Conservation (phyloP, 352 stramenopile genomes). For the Phytophthora sansomeana region DNA sequence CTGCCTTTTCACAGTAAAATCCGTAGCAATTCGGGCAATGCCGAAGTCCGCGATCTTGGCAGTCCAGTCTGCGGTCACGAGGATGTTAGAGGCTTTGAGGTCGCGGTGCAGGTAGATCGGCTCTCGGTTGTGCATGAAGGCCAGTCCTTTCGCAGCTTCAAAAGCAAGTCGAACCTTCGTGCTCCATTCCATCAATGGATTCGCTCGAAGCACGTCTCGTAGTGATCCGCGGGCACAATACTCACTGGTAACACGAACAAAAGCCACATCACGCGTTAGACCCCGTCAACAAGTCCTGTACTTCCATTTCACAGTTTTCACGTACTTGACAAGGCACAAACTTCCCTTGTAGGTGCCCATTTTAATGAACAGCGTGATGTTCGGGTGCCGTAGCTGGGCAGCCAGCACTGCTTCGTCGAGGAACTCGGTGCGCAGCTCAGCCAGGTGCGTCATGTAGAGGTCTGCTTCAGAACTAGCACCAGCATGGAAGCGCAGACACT, state of each 20-base stretch:
- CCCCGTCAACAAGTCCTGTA: neutral
- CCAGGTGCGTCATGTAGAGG: slow-evolving; percentile 75
- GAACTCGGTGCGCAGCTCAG: slow-evolving; percentile 67
- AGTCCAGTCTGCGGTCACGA: slow-evolving; percentile 78
- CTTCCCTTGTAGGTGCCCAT: slow-evolving; percentile 68
- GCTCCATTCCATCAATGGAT: slow-evolving; percentile 71
- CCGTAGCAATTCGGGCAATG: slow-evolving; percentile 76
- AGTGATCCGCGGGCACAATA: slow-evolving; percentile 73
- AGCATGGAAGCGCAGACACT: slow-evolving; percentile 65
- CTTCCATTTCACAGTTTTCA: slow-evolving; percentile 15
- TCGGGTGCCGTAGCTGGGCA: slow-evolving; percentile 69
- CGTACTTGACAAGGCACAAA: slow-evolving; percentile 81
- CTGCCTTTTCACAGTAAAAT: slow-evolving; percentile 63
- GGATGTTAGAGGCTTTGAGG: slow-evolving; percentile 79
- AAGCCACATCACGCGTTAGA: slow-evolving; percentile 20
- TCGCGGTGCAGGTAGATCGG: slow-evolving; percentile 81
- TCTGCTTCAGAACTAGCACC: slow-evolving; percentile 47
- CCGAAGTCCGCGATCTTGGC: slow-evolving; percentile 82
- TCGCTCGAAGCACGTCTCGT: slow-evolving; percentile 65
- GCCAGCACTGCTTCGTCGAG: slow-evolving; percentile 72
- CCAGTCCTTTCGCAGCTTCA: slow-evolving; percentile 72
- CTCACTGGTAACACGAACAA: slow-evolving; percentile 46
- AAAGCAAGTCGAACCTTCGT: slow-evolving; percentile 76
- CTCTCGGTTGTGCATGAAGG: slow-evolving; percentile 82
- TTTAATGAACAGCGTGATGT: slow-evolving; percentile 84